Conservation (phyloP, 495 filamentous ascomycete species). For the Bombardia bombarda region DNA sequence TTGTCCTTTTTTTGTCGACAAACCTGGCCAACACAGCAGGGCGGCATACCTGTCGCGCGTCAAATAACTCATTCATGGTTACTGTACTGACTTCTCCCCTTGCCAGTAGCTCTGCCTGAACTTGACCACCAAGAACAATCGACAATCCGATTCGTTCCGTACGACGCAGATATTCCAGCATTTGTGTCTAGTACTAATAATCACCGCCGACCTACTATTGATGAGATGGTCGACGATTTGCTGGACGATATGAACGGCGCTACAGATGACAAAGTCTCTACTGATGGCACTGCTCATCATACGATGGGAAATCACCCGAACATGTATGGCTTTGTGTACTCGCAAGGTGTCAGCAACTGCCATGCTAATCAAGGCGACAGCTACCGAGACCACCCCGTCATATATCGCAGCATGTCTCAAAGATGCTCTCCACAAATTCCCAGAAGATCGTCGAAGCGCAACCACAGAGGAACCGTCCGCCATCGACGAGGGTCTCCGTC, state of each 20-base stretch:
- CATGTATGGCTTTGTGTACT: background rate
- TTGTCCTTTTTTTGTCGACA: too few species aligned
- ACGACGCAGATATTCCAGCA: background rate
- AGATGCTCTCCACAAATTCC: slow-evolving; percentile 2
- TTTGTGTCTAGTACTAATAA: background rate
- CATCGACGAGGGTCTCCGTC: background rate
- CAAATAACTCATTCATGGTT: too few species aligned
- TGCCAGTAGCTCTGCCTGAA: too few species aligned
- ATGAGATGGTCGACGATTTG: slow-evolving; percentile 26
- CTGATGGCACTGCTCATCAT: background rate
- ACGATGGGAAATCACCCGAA: background rate
- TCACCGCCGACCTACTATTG: slow-evolving; percentile 16
- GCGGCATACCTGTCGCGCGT: too few species aligned
- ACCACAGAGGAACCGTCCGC: background rate
- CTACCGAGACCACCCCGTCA: background rate
- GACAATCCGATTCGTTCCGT: background rate
- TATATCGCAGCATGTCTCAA: slow-evolving; percentile 1
- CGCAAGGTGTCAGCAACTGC: background rate
- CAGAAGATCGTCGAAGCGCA: background rate
- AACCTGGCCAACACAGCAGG: too few species aligned
- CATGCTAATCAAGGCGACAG: background rate
- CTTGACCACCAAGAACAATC: background rate
- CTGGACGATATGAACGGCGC: slow-evolving; percentile 16
- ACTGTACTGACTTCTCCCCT: too few species aligned
- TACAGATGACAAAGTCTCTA: background rate